Conservation (phyloP, 768 basidiomycete genomes). For the Gymnopilus dilepis region DNA sequence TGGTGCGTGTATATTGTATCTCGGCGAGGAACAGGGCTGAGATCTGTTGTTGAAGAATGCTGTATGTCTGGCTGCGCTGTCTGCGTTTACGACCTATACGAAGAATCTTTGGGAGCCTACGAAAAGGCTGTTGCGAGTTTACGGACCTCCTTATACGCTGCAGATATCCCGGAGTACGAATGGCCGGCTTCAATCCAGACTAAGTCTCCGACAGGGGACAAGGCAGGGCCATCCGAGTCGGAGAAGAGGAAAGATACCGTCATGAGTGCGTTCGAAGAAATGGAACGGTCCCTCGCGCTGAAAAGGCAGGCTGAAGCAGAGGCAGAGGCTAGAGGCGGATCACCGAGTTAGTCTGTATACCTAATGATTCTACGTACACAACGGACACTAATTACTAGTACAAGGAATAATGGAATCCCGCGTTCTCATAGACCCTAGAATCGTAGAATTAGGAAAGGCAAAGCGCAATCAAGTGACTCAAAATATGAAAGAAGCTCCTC, state of each 20-base stretch:
- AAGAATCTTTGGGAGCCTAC: slow-evolving; percentile 72
- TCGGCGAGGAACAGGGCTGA: neutral
- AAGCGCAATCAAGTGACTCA: slow-evolving; percentile 8
- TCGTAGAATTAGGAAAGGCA: neutral
- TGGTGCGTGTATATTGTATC: slow-evolving; percentile 46
- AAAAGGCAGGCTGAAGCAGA: slow-evolving; percentile 39
- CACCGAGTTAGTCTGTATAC: slow-evolving; percentile 20
- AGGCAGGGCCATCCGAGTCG: slow-evolving; percentile 2
- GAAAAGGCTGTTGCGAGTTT: slow-evolving; percentile 56
- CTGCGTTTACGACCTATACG: slow-evolving; percentile 91
- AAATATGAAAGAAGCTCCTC: slow-evolving; percentile 20
- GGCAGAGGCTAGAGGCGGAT: slow-evolving; percentile 4
- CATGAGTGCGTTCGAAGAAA: slow-evolving; percentile 73
- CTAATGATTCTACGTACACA: neutral
- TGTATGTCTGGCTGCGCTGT: slow-evolving; percentile 95
- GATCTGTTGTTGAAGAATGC: slow-evolving; percentile 61
- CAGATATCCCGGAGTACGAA: slow-evolving; percentile 55
- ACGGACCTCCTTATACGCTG: slow-evolving; percentile 50
- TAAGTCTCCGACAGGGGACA: slow-evolving; percentile 19
- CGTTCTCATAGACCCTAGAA: neutral
- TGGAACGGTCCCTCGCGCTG: slow-evolving; percentile 61
- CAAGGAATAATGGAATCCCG: neutral
- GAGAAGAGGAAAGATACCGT: slow-evolving; percentile 40
- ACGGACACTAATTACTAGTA: neutral
- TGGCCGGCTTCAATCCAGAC: slow-evolving; percentile 68